Base-by-base conservation (phyloP, 768 basidiomycete species). In the Boletales sp. region DNA sequence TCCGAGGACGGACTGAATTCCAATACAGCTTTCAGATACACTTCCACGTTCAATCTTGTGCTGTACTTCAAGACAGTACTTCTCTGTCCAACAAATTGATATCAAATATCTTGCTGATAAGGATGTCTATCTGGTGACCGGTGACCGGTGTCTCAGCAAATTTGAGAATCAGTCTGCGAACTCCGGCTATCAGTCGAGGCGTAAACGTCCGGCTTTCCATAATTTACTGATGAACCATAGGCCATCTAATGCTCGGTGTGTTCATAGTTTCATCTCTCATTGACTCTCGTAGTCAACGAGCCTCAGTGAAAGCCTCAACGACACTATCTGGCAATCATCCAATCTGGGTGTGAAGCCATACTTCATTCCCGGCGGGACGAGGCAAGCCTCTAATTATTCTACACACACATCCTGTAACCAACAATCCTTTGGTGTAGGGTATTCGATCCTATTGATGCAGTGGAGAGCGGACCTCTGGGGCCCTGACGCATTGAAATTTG, bases 401-500 rank as follows among this genome's bases (percentile, higher is more conserved):
- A 1, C 10, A 9, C 19, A 10, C 14, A 13, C 18, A n/a, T 41
- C n/a, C 13, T 14, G 6, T 44, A 15, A 31, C 25, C 17, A 31
- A 41, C 28, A 1, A 2, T 36, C 11, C 33, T 49, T 17, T 35
- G 71, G 69, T 6, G n/a, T 69, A 11, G 28, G 33, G 2, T 70
- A 63, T 48, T 55, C 60, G 5, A 57, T 68, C 38, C 41, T 74
- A 21, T 40, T 46, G n/a, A 66, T 70, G 66, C 74, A 75, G 33
- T 61, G 74, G 43, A 57, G 72, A 36, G 53, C 56, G 31, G 63
- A 70, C 40, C 58, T 71, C 6, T 72, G 71, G 71, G 71, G 71
- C 3, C 69, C 71, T 3, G 71, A 72, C 35, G 66, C 65, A 12
- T 48, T 60, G 17, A 55, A 58, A 19, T 74, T 74, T 41, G 72